Evolutionary conservation across 2,329 filamentous ascomycete species (phyloP), one percentile per base, ranked within the genome.

Genomic region (Fusarium fracticaudum): DNA sequence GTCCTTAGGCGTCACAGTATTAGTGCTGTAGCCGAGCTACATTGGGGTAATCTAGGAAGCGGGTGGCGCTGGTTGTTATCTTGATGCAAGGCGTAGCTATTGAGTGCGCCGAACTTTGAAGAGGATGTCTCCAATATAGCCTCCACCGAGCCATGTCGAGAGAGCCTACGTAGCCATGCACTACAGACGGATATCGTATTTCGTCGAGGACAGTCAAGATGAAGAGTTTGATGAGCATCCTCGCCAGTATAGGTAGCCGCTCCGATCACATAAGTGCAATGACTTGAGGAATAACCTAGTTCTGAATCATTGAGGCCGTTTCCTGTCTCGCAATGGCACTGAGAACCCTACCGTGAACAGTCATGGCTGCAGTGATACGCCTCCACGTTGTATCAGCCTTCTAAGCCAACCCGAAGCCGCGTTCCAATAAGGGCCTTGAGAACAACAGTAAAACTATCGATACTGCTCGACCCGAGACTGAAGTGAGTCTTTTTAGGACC

Each of bases 111-210:
- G 26, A 26, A 26, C 26, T 26, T 26, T 26, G 26, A 26, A 26
- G 26, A 26, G 26, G 26, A 26, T 26, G 26, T 26, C 26, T 26
- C 26, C 26, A 26, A 26, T 26, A 26, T 26, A 26, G 26, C 26
- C 26, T 26, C 26, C 26, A 26, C 26, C 26, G 8, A 41, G 13
- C 0, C 5, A 15, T 26, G 26, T 26, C 26, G 6, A 17, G 15
- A 24, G 3, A 17, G 14, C 41, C 10, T 24, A 12, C 6, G n/a
- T 43, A 4, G 14, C 9, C 14, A 17, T n/a, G 38, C 12, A 22
- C 20, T 14, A 4, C 38, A 3, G 11, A 3, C 1, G 7, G 12
- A 8, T 14, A 5, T 5, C 7, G 20, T n/a, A 8, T 12, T 5
- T 41, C 40, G 40, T 17, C 17, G 14, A n/a, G 41, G 8, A 43